These are phyloP conservation scores for Tolypocladium nubicola DNA, from an alignment of 2,329 filamentous ascomycete species.

Conservation along the genomic window DNA sequence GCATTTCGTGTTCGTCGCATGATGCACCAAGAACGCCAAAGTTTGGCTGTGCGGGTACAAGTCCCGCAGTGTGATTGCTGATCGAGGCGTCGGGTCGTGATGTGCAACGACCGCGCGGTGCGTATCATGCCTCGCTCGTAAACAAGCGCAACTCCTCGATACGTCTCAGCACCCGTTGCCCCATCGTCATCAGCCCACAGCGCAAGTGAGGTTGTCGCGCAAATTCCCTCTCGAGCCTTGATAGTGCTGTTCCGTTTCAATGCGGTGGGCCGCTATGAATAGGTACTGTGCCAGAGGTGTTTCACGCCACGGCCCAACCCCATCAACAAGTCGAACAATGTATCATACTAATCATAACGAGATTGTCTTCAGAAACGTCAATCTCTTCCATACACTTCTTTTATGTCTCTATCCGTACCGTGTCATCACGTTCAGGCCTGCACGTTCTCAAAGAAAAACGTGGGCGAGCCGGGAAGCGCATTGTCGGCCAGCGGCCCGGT, in stretches of 20 bases:
- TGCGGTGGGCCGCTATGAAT: not conserved
- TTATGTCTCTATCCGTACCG: not conserved
- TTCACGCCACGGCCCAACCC: not conserved
- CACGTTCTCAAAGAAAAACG: slow-evolving; percentile 79
- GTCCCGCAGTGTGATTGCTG: too few relatives aligned
- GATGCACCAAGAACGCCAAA: too few relatives aligned
- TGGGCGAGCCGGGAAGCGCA: slow-evolving; percentile 73
- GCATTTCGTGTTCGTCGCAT: too few relatives aligned
- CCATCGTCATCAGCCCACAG: not conserved
- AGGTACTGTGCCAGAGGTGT: not conserved
- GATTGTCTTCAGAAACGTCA: not conserved
- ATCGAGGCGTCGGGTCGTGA: too few relatives aligned
- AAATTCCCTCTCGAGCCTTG: not conserved
- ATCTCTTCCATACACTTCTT: not conserved
- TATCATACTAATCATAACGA: not conserved
- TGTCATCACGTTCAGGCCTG: slow-evolving; percentile 7
- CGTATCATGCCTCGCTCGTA: not conserved
- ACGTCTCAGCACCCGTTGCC: not conserved
- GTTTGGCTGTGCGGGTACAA: too few relatives aligned
- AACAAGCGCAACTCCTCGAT: not conserved
- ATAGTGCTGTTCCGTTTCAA: not conserved
- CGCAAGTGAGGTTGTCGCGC: not conserved
- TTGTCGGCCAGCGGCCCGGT: slow-evolving; percentile 51
- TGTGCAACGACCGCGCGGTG: too few relatives aligned
- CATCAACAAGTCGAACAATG: not conserved